Percentiles rank a stretch among this genome's conserved stretches.
Evolutionary conservation across 345 rosid genomes (phyloP).

Genomic region (Pelargonium nanum): DNA sequence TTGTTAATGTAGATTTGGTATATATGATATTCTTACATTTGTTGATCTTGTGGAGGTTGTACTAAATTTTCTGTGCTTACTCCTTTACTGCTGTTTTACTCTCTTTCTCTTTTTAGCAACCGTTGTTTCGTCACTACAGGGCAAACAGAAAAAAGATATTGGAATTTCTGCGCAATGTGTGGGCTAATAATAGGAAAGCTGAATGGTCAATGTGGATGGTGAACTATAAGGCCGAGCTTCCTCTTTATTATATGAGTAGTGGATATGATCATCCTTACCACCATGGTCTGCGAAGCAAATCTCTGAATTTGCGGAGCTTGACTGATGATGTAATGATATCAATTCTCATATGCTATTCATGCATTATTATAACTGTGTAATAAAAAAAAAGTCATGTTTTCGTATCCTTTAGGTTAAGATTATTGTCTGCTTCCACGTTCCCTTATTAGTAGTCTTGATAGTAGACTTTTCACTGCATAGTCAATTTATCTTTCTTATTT

Average conservation of each 20-base stretch:
- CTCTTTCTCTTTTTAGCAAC: background rate
- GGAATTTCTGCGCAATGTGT: constrained; percentile 50
- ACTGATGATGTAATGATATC: constrained; percentile 46
- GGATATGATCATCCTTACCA: constrained; percentile 49
- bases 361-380: background rate
- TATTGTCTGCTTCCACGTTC: too few relatives aligned
- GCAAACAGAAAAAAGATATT: constrained; percentile 50
- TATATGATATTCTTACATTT: too few relatives aligned
- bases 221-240: constrained; percentile 88
- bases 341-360: constrained; percentile 12
- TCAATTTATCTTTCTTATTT: too few relatives aligned
- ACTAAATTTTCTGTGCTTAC: too few relatives aligned
- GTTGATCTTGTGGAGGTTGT: too few relatives aligned
- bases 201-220: constrained; percentile 99
- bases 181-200: constrained; percentile 77
- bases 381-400: background rate
- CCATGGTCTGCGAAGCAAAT: constrained; percentile 47
- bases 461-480: too few relatives aligned
- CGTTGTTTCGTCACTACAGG: constrained; percentile 31
- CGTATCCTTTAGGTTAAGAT: too few relatives aligned
- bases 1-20: too few relatives aligned
- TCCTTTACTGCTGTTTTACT: too few relatives aligned
- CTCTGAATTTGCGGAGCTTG: constrained; percentile 49
- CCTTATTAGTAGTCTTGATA: too few relatives aligned
- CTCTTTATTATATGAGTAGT: constrained; percentile 71